These are phyloP conservation scores for Pascua guehoae DNA, from an alignment of 1,284 basidiomycete species.

Conservation along the genomic window DNA sequence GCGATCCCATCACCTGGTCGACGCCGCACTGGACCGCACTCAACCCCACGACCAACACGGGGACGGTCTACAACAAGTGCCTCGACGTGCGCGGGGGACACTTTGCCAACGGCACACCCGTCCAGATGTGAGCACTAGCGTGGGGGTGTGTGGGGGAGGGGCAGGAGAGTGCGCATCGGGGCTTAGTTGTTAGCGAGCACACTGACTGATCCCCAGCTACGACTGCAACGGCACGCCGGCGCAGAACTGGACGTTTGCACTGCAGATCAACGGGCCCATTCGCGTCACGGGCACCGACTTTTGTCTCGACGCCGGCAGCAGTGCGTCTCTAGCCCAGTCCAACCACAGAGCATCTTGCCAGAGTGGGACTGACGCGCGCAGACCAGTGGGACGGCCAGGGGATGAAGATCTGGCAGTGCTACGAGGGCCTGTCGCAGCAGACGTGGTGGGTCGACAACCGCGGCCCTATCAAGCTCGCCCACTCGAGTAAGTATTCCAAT, in stretches of 20 bases:
- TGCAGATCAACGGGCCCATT: conserved; percentile 7
- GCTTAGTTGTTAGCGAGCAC: too few relatives aligned
- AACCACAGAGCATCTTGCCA: too few relatives aligned
- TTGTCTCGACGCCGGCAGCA: conserved; percentile 28
- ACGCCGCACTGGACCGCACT: conserved; percentile 18
- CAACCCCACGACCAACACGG: conserved; percentile 23
- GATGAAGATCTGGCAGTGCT: conserved; percentile 20
- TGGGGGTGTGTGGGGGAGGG: too few relatives aligned
- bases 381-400: conserved; percentile 10
- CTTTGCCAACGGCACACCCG: conserved; percentile 17
- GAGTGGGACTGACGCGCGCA: not conserved
- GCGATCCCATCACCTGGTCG: too few relatives aligned
- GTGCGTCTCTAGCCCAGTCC: too few relatives aligned
- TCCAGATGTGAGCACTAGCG: conserved; percentile 9
- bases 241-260: conserved; percentile 26
- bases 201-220: conserved; percentile 2
- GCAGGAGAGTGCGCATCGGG: too few relatives aligned
- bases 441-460: not conserved
- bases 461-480: too few relatives aligned
- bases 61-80: conserved; percentile 17
- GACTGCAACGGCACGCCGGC: conserved; percentile 25
- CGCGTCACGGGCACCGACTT: conserved; percentile 25
- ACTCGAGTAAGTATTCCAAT: too few relatives aligned
- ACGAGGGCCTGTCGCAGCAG: conserved; percentile 16
- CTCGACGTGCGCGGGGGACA: conserved; percentile 18